Evolutionary conservation across 148 eudicot genomes (phyloP).

Genomic region (Bassia scoparia): DNA sequence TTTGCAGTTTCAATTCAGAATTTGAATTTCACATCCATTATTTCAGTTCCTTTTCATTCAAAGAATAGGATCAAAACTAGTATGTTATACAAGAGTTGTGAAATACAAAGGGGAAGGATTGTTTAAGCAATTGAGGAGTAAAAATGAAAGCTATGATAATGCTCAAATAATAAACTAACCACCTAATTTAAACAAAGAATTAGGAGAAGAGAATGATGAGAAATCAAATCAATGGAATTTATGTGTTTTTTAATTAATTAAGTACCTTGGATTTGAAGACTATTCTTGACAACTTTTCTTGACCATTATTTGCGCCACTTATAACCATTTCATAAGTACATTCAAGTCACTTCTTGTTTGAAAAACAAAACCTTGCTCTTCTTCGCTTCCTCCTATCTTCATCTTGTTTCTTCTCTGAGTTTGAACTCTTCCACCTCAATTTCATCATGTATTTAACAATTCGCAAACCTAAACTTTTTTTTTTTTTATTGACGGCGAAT

Average conservation of each 20-base stretch:
- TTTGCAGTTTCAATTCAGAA: no score
- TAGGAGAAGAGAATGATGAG: not conserved
- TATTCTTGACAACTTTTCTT: slow-evolving; percentile 82
- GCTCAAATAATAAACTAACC: not conserved
- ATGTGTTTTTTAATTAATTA: no score
- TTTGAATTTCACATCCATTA: no score
- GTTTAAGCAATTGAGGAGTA: not conserved
- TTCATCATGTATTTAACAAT: no score
- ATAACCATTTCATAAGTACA: slow-evolving; percentile 86
- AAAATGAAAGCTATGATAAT: not conserved
- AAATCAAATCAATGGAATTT: not conserved
- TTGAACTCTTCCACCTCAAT: slow-evolving; percentile 34
- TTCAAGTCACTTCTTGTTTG: slow-evolving; percentile 83
- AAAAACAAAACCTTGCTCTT: slow-evolving; percentile 83
- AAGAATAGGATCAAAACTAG: no score
- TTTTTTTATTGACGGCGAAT: no score
- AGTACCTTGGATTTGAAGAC: slow-evolving; percentile 58
- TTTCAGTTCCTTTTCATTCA: no score
- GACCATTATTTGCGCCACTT: slow-evolving; percentile 92
- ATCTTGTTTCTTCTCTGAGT: slow-evolving; percentile 27
- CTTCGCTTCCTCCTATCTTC: slow-evolving; percentile 71
- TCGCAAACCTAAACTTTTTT: no score
- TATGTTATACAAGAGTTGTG: no score
- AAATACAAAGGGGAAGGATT: no score
- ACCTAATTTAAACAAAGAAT: not conserved